Base-by-base conservation (phyloP, 352 stramenopile genomes). In the Globisporangium carolinianum region DNA sequence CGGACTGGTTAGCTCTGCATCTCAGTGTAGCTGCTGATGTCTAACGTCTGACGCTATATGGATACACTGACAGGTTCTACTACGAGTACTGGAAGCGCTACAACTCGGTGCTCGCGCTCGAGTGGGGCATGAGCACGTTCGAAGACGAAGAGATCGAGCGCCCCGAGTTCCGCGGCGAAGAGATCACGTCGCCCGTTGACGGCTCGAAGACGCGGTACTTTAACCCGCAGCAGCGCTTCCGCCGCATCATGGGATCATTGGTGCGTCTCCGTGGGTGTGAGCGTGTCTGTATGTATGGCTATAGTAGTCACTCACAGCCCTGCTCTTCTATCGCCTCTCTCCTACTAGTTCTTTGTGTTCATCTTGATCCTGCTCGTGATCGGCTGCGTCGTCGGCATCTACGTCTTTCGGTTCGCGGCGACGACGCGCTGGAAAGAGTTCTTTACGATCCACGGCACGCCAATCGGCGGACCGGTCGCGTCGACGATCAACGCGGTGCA, bases 71-170 rank as follows among this genome's bases (percentile, higher is more conserved):
- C 55, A 82, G 73, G 17, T 79, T 88, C 37, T 91, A 91, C 65
- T 88, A 88, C 55, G 80, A 92, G 42, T 89, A 85, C 58, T 92
- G 80, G 83, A 91, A 92, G 66, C 78, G 83, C 7, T 83, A 78
- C 63, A 89, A 92, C 63, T 79, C 80, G 4, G 69, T 72, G 17
- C 55, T 89, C 17, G 75, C 76, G 32, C 69, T 91, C 24, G 76
- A 91, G 61, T 92, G 82, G 79, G 82, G 82, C 15, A 89, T 88
- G 81, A 65, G 67, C 7, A 83, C 48, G 0, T 90, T 92, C 42
- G 79, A 90, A 49, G 75, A 87, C 51, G 78, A 89, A 62, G 79
- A 89, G 53, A 60, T 77, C 12, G 76, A 89, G 38, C 76, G 82
- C 0, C 79, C 83, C 0, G 79, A 92, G 53, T 94, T 93, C 51